Percentiles rank a stretch among this genome's conserved stretches.
These are phyloP conservation scores for Vachellia pachyceras DNA, from an alignment of 306 rosid genomes.

Conservation along the genomic window DNA sequence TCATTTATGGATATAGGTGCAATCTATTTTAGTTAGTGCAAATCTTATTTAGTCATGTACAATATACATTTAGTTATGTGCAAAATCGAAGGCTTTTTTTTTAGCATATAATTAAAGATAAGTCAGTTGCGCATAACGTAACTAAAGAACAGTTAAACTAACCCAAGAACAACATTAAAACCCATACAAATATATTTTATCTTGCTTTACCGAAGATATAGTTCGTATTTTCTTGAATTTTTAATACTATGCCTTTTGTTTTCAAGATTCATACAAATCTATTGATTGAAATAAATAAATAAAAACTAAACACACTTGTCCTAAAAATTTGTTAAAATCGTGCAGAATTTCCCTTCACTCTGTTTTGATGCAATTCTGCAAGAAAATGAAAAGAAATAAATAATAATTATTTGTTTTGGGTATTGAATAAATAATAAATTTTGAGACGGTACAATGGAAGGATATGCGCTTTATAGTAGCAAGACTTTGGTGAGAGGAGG, in stretches of 20 bases:
- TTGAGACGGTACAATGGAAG: too few species aligned
- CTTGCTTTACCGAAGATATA: background rate
- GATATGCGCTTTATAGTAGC: background rate
- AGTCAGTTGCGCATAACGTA: too few species aligned
- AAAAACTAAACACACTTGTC: background rate
- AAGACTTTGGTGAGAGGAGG: background rate
- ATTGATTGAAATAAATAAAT: background rate
- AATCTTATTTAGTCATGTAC: too few species aligned
- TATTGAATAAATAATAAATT: too few species aligned
- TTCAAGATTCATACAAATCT: background rate
- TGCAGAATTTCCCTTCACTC: background rate
- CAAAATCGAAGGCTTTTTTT: too few species aligned
- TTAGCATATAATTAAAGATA: too few species aligned
- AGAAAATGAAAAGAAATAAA: background rate
- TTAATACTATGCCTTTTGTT: background rate
- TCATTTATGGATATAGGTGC: too few species aligned
- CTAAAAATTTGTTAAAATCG: background rate
- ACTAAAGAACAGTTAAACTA: too few species aligned
- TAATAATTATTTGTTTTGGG: too few species aligned
- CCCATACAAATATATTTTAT: background rate
- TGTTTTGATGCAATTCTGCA: too few species aligned
- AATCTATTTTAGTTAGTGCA: too few species aligned
- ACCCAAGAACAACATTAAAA: background rate
- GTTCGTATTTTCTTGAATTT: background rate
- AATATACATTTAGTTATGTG: too few species aligned